A percentile compares a stretch with the other conserved stretches of the same genome.
phyloP scores from a whole-genome alignment of 805 yeast species.

The Saccharomyces paradoxus region DNA sequence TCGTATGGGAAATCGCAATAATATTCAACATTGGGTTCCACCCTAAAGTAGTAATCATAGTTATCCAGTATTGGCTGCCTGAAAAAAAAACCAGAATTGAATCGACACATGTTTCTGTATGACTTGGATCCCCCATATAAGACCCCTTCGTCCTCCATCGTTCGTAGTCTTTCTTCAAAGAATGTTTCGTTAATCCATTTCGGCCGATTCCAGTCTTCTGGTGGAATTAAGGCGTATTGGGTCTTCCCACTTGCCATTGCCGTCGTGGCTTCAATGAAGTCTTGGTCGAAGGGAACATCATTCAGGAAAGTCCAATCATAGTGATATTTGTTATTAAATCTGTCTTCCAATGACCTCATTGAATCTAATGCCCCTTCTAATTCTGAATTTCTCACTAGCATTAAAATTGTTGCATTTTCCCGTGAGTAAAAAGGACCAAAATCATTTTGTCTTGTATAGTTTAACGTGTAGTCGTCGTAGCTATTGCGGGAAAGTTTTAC shows the following conservation, averaged over 20 bases:
- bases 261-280: conserved; percentile 49
- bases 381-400: conserved; percentile 79
- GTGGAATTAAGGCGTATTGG: conserved; percentile 55
- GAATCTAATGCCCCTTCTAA: conserved; percentile 60
- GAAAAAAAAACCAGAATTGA: conserved; percentile 82
- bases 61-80: conserved; percentile 58
- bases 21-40: conserved; percentile 83
- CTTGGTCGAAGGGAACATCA: conserved; percentile 56
- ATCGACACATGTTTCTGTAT: conserved; percentile 88
- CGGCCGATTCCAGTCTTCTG: conserved; percentile 72
- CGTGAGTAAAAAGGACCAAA: conserved; percentile 1
- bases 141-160: conserved; percentile 39
- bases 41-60: conserved; percentile 86
- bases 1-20: conserved; percentile 76
- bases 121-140: conserved; percentile 56
- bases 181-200: conserved; percentile 51
- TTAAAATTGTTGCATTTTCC: conserved; percentile 68
- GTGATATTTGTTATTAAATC: conserved; percentile 54
- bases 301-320: conserved; percentile 73
- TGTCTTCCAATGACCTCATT: conserved; percentile 66
- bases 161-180: conserved; percentile 39
- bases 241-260: conserved; percentile 52
- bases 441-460: conserved; percentile 1
- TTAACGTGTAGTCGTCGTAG: conserved; percentile 15
- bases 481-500: conserved; percentile 25